Base-by-base conservation (phyloP, 768 basidiomycete genomes). In the Tubosaeta sp. region DNA sequence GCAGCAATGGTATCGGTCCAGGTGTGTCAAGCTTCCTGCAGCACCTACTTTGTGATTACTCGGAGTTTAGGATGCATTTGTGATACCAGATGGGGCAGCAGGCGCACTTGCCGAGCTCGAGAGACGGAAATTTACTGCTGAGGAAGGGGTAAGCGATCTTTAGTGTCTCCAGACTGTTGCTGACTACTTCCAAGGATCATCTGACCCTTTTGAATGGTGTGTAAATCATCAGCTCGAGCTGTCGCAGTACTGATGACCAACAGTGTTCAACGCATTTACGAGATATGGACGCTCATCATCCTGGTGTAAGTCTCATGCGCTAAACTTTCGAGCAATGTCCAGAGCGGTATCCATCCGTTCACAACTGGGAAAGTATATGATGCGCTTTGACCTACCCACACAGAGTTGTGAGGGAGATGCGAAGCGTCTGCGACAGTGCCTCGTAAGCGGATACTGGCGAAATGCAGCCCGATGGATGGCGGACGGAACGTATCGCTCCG, bases 301-400 rank as follows among this genome's bases (percentile, higher is more conserved):
- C 5, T 99, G 94, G 94, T 97, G 95, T 68, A 92, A 90, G 65
- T 75, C 80, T 12, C 96, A 96, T 67, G 85, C 93, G 0, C 73
- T 99, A 5, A 97, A 94, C 44, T 95, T 95, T 68, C 84, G 94
- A 54, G 91, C 92, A 2, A 81, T 99, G 75, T 95, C 94, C 0
- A 80, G 96, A 45, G 95, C 90, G 0, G 82, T 97, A 16, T 94
- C 94, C 2, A 96, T 99, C 58, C 84, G 95, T 7, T 79, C 87
- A n/a, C 96, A 99, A 62, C 76, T 99, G 31, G 86, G 88, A 63
- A 96, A 94, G 69, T 98, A 97, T 65, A 86, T 98, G 83, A 81
- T 86, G 49, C 82, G 96, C 12, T 98, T 96, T 65, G 78, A 82
- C 36, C 74, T 95, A 22, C 87, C 89, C 0, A 67, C 83, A 19